These are phyloP conservation scores for Aspergillus fructus DNA, from an alignment of 2,329 filamentous ascomycete species.

Conservation along the genomic window DNA sequence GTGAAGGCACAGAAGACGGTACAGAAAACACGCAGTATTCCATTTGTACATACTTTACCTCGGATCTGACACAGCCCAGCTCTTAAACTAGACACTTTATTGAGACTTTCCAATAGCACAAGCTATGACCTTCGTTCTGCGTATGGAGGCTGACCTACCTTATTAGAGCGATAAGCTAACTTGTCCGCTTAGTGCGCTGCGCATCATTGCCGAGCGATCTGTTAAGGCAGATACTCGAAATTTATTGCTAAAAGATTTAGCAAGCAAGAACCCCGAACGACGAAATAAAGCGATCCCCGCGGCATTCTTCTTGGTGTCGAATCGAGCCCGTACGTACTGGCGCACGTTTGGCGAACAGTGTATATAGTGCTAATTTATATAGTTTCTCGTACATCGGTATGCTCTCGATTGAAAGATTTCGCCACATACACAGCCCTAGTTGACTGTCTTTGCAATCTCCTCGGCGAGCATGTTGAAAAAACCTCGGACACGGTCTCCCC, in stretches of 20 bases:
- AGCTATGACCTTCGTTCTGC: slow-evolving; percentile 72
- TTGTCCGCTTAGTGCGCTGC: slow-evolving; percentile 36
- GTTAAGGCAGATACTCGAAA: slow-evolving; percentile 41
- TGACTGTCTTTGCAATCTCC: slow-evolving; percentile 43
- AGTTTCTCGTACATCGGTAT: slow-evolving; percentile 40
- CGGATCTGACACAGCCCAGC: slow-evolving; percentile 38
- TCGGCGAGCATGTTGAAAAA: slow-evolving; percentile 38
- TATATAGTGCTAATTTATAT: slow-evolving; percentile 3
- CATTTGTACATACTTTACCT: background rate
- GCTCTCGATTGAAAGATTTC: slow-evolving; percentile 34
- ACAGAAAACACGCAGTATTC: background rate
- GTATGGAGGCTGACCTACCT: slow-evolving; percentile 51
- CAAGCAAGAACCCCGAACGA: slow-evolving; percentile 36
- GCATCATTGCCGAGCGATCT: slow-evolving; percentile 47
- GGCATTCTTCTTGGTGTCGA: slow-evolving; percentile 44
- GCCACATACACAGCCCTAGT: slow-evolving; percentile 40
- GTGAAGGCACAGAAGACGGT: slow-evolving; percentile 71
- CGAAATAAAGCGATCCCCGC: slow-evolving; percentile 43
- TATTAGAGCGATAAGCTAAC: slow-evolving; percentile 48
- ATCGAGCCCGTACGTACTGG: slow-evolving; percentile 34
- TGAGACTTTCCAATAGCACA: slow-evolving; percentile 67
- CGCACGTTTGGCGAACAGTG: background rate
- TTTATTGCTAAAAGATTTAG: slow-evolving; percentile 43
- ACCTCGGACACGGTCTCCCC: slow-evolving; percentile 35
- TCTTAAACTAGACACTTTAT: slow-evolving; percentile 64